Evolutionary conservation across 78 protist genomes (phyloP), one percentile per base, ranked within the genome.

Genomic region (Parvularia atlantis): DNA sequence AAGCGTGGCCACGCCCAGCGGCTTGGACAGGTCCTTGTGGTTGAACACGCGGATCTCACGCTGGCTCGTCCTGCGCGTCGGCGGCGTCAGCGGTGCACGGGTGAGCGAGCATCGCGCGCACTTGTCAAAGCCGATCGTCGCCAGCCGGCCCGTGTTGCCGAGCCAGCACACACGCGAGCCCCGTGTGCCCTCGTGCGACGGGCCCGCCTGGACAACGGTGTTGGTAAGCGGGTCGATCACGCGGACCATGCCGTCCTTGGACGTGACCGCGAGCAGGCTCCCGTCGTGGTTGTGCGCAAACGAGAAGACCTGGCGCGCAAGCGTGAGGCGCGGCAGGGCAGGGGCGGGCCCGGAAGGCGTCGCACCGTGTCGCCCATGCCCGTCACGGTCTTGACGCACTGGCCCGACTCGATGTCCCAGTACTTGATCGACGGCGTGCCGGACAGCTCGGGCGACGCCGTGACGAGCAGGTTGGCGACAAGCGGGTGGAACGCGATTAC

Each of bases 191-290:
- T 64, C 54, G 72, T 79, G 80, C 22, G 59, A 64, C 30, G 1
- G 2, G 20, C 5, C 67, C 16, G 11, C 19, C 39, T 5, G 39
- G 0, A 36, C 3, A 7, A 71, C 31, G 11, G 11, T 24, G 36
- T 65, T 62, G 24, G 68, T 44, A 30, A 84, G 64, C 1, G 89
- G 73, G 37, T 84, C 84, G 48, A 81, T 65, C n/a, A 84, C 35
- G 20, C 66, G 35, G 5, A 75, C 48, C 35, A 28, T 1, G 43
- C 70, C 54, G 54, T 85, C 89, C 66, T 75, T 81, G 71, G 62
- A 50, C 53, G 78, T 61, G 1, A 81, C 68, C 20, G 35, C 65
- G 36, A 80, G 19, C 28, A n/a, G 2, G 61, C 40, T n/a, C 0
- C 89, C 89, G 63, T 74, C 78, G 62, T 59, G n/a, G 63, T 76